phyloP scores from a whole-genome alignment of 2,329 filamentous ascomycete genomes.

The Alternaria hordeiaustralica region DNA sequence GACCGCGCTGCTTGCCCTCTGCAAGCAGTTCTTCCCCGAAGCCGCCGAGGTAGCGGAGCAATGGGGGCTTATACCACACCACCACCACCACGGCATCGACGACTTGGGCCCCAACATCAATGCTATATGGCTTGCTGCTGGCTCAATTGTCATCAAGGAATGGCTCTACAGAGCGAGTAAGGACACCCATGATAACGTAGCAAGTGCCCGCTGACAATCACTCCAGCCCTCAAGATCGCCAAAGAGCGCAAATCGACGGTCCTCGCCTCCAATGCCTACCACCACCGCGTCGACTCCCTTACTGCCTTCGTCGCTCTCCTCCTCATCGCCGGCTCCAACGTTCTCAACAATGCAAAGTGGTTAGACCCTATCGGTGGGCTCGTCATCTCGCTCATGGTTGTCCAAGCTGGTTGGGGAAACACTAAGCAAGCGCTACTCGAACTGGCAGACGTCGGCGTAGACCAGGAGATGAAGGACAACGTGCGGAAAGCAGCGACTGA shows the following conservation, averaged over 20 bases:
- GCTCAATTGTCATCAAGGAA: conserved; percentile 91
- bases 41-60: conserved; percentile 52
- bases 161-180: conserved; percentile 95
- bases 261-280: conserved; percentile 92
- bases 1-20: conserved; percentile 65
- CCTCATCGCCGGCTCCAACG: conserved; percentile 87
- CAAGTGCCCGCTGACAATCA: conserved; percentile 29
- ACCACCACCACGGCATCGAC: conserved; percentile 67
- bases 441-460: conserved; percentile 87
- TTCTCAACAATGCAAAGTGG: conserved; percentile 85
- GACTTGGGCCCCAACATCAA: conserved; percentile 81
- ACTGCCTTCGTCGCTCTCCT: conserved; percentile 92
- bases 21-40: conserved; percentile 57
- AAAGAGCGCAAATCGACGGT: conserved; percentile 94
- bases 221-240: conserved; percentile 88
- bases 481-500: conserved; percentile 68
- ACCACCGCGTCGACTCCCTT: conserved; percentile 94
- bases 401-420: conserved; percentile 88
- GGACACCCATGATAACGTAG: conserved; percentile 3
- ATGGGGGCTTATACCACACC: conserved; percentile 57
- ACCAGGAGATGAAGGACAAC: conserved; percentile 78
- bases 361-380: conserved; percentile 92
- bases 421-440: conserved; percentile 82
- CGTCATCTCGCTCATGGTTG: conserved; percentile 90
- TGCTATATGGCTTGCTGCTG: conserved; percentile 90